Conservation (phyloP, 2,329 filamentous ascomycete genomes). For the Xylariomycetidae sp. region DNA sequence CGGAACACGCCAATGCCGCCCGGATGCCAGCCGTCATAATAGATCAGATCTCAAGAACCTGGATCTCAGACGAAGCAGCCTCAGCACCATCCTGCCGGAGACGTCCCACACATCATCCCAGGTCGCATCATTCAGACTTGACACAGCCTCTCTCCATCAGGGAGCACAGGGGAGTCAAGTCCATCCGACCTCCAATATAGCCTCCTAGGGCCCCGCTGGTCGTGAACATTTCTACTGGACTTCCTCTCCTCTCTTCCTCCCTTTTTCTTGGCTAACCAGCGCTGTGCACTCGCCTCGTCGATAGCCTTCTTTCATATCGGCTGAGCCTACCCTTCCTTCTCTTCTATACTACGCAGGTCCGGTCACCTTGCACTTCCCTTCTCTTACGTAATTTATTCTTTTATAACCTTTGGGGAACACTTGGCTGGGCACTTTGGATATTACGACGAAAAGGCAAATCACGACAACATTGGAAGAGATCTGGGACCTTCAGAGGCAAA, state of each 20-base stretch:
- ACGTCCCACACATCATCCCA: constrained; percentile 25
- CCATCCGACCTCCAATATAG: constrained; percentile 33
- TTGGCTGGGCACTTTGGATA: constrained; percentile 2
- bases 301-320: constrained; percentile 50
- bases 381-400: constrained; percentile 10
- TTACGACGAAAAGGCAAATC: constrained; percentile 13
- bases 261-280: constrained; percentile 32
- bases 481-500: constrained; percentile 13
- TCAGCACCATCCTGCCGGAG: constrained; percentile 34
- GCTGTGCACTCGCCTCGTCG: constrained; percentile 47
- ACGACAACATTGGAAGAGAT: constrained; percentile 13
- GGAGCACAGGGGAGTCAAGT: constrained; percentile 27
- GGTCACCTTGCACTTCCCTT: constrained; percentile 42
- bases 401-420: constrained; percentile 12
- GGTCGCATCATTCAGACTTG: constrained; percentile 31
- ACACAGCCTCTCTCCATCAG: constrained; percentile 33
- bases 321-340: constrained; percentile 30
- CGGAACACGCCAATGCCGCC: constrained; percentile 37
- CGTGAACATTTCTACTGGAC: constrained; percentile 13
- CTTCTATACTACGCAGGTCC: constrained; percentile 43
- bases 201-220: constrained; percentile 20
- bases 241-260: constrained; percentile 22
- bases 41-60: constrained; percentile 47
- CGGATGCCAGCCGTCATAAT: constrained; percentile 50
- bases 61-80: constrained; percentile 41